Conservation (phyloP, 1,139 yeast genomes). For the Lodderomyces parapsilosis region DNA sequence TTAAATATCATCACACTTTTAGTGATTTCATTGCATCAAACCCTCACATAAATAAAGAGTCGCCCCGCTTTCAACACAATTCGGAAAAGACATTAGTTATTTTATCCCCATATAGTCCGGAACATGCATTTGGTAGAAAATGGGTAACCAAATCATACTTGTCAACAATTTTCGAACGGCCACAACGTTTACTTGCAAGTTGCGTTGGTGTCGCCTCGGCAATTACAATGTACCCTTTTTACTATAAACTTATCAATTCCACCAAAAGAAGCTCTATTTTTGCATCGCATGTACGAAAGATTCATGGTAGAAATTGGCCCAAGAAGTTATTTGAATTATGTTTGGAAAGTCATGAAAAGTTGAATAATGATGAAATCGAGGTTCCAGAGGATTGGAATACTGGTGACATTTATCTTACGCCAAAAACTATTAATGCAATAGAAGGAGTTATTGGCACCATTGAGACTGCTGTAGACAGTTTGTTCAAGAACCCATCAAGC, state of each 20-base stretch:
- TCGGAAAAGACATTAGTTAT: constrained; percentile 52
- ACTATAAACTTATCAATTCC: constrained; percentile 53
- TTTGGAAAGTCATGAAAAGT: constrained; percentile 54
- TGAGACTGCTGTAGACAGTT: constrained; percentile 67
- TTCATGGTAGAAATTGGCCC: constrained; percentile 83
- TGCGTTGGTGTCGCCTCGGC: constrained; percentile 81
- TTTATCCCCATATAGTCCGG: constrained; percentile 58
- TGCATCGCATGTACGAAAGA: constrained; percentile 60
- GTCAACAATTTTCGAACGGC: constrained; percentile 77
- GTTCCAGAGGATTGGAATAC: constrained; percentile 83
- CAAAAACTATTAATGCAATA: constrained; percentile 67
- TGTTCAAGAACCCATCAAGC: constrained; percentile 29
- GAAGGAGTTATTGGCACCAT: constrained; percentile 81
- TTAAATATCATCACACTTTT: constrained; percentile 42
- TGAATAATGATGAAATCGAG: constrained; percentile 58
- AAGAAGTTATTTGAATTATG: constrained; percentile 58
- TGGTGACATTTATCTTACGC: constrained; percentile 77
- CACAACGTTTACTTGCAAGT: constrained; percentile 74
- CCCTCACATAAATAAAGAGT: constrained; percentile 54
- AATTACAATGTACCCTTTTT: constrained; percentile 63
- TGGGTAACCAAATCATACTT: constrained; percentile 75
- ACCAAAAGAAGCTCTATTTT: constrained; percentile 46
- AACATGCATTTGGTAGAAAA: constrained; percentile 69
- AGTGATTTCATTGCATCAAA: constrained; percentile 50
- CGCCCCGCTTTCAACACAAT: constrained; percentile 45